Base-by-base conservation (phyloP, 345 rosid genomes). In the Gossypium turneri region DNA sequence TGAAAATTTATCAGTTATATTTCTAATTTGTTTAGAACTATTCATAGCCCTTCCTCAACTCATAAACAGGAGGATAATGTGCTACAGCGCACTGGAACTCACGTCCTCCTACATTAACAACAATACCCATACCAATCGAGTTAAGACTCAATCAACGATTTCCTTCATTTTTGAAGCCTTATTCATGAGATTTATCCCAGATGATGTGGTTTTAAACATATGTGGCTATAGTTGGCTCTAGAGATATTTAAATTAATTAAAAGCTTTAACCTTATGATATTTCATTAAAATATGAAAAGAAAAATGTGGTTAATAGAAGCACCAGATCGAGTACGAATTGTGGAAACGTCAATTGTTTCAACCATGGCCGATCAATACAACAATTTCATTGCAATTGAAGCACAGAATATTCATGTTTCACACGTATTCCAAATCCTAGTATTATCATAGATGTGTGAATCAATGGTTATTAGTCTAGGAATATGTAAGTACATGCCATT, bases 311-410 rank as follows among this genome's bases (percentile, higher is more conserved):
- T 53, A 22, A 52, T 9, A 55, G 25, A 4, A 3, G 52, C 19
- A 50, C 9, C 4, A 52, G 63, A 2, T 34, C 19, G 16, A 65
- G 64, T 22, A 65, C 57, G 43, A 68, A 13, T 48, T 50, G 12
- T n/a, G 7, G 25, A 59, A 45, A 24, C 22, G 74, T 76, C 79
- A 50, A 69, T 60, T 61, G 50, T 61, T 25, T 58, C 38, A 29
- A n/a, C 34, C 4, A 50, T 68, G 22, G 50, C 44, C 20, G 3
- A 8, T 67, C 6, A 45, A 12, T 7, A 2, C 53, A 68, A 50
- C 12, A 8, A 34, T 34, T 34, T 63, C 45, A 3, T 34, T 34
- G 38, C 38, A 34, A 34, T 29, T 29, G 3, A 29, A 29, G 34
- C 34, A 29, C 5, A 3, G 3, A n/a, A 55, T 55, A 8, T 2